A percentile compares a stretch with the other conserved stretches of the same genome.
Conservation (phyloP, 176 grass and related monocot species). For the Cymbopogon citratus region DNA sequence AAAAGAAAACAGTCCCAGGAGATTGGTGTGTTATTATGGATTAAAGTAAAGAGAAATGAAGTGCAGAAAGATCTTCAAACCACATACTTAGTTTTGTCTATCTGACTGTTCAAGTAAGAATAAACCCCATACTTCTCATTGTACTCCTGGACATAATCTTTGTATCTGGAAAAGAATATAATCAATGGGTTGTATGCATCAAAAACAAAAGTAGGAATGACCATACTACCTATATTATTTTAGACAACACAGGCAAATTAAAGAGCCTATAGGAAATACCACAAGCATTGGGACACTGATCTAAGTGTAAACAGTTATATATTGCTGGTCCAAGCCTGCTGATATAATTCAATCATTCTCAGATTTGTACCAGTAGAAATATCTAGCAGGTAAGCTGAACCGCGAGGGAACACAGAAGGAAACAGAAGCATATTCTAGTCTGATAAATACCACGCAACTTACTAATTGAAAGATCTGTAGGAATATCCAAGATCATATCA, state of each 20-base stretch:
- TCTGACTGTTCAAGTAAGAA: constrained; percentile 57
- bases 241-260: neutral
- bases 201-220: constrained; percentile 15
- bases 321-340: neutral
- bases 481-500: constrained; percentile 18
- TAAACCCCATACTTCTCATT: constrained; percentile 78
- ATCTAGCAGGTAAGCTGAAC: neutral
- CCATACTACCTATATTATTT: neutral
- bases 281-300: neutral
- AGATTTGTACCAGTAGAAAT: neutral
- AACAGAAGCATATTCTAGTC: neutral
- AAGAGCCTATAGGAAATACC: neutral
- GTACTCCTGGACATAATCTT: constrained; percentile 85
- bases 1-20: constrained; percentile 12
- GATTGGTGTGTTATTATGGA: constrained; percentile 15
- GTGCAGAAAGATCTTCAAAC: neutral
- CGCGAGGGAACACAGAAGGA: neutral
- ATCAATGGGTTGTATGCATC: neutral
- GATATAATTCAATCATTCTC: neutral
- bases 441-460: neutral
- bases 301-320: neutral
- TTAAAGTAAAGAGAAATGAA: neutral
- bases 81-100: constrained; percentile 75
- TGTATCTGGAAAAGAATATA: constrained; percentile 62
- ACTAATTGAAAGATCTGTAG: neutral